Base-by-base conservation (phyloP, 2,329 filamentous ascomycete genomes). In the Akanthomyces uredinophilus region DNA sequence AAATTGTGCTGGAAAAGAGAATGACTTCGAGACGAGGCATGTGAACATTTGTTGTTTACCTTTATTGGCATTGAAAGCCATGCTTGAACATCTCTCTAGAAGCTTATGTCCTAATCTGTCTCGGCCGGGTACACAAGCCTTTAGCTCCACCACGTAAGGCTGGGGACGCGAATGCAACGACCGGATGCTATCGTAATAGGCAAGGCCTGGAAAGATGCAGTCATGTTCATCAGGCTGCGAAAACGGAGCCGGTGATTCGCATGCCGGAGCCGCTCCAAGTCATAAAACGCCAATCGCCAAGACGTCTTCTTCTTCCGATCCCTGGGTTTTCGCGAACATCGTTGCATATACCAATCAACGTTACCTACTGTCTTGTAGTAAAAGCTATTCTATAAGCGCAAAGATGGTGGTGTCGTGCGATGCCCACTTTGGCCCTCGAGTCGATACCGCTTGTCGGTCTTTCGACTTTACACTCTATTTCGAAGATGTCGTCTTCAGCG, bases 391-490 rank as follows among this genome's bases (percentile, higher is more conserved):
- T 24, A 20, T 3, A 22, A 1, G 13, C 11, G 47, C n/a, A 35
- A 35, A 20, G 1, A 60, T 60, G 57, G n/a, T 22, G n/a, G 24
- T 22, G n/a, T 47, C 43, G 16, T 61, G 50, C 39, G 59, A 61
- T 49, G 18, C 20, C 20, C 43, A 20, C n/a, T 62, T 62, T 24
- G 60, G 60, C 20, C 60, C 60, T 51, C 51, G 35, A 14, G 60
- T 62, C 51, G 52, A 62, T 24, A 51, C 43, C 4, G 24, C 14
- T 8, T 62, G 60, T 44, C 52, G 53, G 18, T 43, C 52, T 1
- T 57, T 62, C 20, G 53, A 62, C 35, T 62, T 62, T 57, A 62
- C 60, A 2, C 53, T 62, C 0, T 52, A 46, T 18, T 62, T 62
- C 24, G 60, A 62, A 39, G 60, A 57, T 20, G n/a, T 43, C 16